phyloP scores from a whole-genome alignment of 345 rosid species.

The Brassica incana region DNA sequence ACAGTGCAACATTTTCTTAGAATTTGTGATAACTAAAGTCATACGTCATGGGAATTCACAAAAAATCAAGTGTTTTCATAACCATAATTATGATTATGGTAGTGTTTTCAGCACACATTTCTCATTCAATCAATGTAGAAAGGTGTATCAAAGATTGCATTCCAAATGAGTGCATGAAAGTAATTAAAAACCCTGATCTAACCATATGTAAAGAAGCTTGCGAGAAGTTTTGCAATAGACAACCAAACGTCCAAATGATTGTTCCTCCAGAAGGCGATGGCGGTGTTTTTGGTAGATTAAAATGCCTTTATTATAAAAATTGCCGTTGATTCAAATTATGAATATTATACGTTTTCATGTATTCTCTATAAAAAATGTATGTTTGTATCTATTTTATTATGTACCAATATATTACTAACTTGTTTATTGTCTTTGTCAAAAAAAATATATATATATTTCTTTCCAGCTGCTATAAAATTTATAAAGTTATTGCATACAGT shows the following conservation, averaged over 20 bases:
- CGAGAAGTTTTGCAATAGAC: neutral
- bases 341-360: neutral
- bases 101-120: neutral
- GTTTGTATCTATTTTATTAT: neutral
- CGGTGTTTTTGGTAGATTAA: neutral
- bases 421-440: neutral
- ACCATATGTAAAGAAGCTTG: neutral
- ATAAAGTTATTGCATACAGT: too few relatives aligned
- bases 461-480: too few relatives aligned
- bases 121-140: neutral
- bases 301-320: neutral
- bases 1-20: neutral
- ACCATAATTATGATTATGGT: neutral
- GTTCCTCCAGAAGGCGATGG: neutral
- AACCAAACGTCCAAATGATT: neutral
- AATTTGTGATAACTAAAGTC: neutral
- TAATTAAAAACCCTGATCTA: neutral
- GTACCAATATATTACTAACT: neutral
- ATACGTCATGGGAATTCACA: neutral
- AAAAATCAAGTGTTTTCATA: neutral
- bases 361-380: neutral
- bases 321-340: neutral
- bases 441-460: too few relatives aligned
- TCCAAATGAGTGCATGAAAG: neutral
- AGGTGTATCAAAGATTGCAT: constrained; percentile 6